Conservation (phyloP, 371 early-diverging fungal genomes). For the Syncephalastrum monosporum region DNA sequence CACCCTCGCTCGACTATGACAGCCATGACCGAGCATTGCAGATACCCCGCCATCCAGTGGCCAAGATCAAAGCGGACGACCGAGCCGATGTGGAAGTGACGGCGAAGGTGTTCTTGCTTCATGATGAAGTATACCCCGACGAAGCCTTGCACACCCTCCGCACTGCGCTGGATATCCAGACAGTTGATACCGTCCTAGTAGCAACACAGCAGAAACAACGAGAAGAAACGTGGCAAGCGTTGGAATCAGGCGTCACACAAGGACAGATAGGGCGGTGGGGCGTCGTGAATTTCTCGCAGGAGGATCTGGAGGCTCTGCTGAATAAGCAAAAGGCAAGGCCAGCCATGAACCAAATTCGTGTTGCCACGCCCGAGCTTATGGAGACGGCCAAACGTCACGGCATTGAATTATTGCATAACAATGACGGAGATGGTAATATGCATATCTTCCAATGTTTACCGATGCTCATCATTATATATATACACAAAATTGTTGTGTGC, state of each 20-base stretch:
- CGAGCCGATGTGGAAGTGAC: constrained; percentile 55
- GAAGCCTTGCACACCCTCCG: constrained; percentile 25
- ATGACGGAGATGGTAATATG: constrained; percentile 45
- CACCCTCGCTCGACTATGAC: constrained; percentile 32
- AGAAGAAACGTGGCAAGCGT: constrained; percentile 30
- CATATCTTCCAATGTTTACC: neutral
- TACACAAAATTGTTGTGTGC: neutral
- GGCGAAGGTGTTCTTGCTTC: constrained; percentile 50
- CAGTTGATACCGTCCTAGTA: no score
- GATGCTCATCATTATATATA: constrained; percentile 1
- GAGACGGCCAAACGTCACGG: constrained; percentile 39
- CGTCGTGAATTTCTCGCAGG: constrained; percentile 17
- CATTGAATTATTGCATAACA: constrained; percentile 51
- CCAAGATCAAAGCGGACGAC: constrained; percentile 41
- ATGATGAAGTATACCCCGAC: constrained; percentile 17
- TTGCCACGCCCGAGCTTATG: constrained; percentile 43
- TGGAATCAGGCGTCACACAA: constrained; percentile 16
- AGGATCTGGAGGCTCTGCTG: constrained; percentile 22
- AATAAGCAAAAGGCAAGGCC: constrained; percentile 21
- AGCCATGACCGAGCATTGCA: constrained; percentile 24
- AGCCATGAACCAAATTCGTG: constrained; percentile 26
- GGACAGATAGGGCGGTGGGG: constrained; percentile 12
- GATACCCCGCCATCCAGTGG: constrained; percentile 43
- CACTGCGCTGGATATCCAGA: constrained; percentile 33
- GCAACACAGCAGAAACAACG: constrained; percentile 22